These are phyloP conservation scores for Eucalyptus fibrosa DNA, from an alignment of 345 rosid genomes.

Conservation along the genomic window DNA sequence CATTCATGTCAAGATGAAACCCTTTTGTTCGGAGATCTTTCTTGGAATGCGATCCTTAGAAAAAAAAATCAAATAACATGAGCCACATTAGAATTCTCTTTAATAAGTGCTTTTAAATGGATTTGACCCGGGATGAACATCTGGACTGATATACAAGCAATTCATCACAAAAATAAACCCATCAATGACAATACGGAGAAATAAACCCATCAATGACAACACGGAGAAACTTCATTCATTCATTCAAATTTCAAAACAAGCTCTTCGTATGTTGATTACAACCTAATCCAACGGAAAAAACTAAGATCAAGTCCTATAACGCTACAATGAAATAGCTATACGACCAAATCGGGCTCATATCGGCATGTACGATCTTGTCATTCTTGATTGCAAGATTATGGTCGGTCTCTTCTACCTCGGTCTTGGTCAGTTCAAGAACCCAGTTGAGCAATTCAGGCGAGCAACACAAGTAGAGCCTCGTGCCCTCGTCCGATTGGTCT, in stretches of 20 bases:
- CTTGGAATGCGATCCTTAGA: not conserved
- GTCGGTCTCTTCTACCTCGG: not conserved
- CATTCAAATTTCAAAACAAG: not conserved
- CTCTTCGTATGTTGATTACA: not conserved
- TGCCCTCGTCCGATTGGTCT: not conserved
- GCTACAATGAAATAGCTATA: not conserved
- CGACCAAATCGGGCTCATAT: not conserved
- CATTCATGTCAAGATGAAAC: not conserved
- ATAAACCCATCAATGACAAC: not conserved
- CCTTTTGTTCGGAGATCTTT: not conserved
- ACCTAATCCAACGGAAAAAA: not conserved
- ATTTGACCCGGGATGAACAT: not conserved
- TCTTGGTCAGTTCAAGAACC: not conserved
- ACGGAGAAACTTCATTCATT: not conserved
- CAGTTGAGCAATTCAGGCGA: not conserved
- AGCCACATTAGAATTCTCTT: not conserved
- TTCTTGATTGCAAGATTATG: not conserved
- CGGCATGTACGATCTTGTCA: not conserved
- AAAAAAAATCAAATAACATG: not conserved
- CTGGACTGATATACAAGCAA: not conserved
- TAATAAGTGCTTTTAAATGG: not conserved
- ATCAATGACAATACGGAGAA: not conserved
- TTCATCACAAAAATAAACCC: not conserved
- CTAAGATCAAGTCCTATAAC: not conserved
- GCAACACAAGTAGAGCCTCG: not conserved